phyloP scores from a whole-genome alignment of 2,329 filamentous ascomycete genomes.

The Pyricularia grisea region DNA sequence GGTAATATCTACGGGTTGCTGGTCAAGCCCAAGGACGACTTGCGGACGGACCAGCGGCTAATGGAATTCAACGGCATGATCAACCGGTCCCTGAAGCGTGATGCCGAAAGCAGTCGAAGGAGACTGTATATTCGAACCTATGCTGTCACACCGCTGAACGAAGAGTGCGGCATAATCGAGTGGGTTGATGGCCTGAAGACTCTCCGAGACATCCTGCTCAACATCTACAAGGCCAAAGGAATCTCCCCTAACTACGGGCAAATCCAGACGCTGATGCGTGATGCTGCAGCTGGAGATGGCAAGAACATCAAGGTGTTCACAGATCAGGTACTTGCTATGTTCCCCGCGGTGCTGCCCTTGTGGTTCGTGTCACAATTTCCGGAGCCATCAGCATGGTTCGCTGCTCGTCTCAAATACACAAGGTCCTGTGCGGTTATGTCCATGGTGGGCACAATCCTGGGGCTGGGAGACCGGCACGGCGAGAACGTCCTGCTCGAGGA shows the following conservation, averaged over 20 bases:
- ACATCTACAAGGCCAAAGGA: constrained; percentile 66
- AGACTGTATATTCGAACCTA: constrained; percentile 96
- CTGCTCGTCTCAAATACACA: constrained; percentile 79
- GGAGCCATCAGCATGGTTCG: constrained; percentile 86
- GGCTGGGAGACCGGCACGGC: constrained; percentile 87
- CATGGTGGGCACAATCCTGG: constrained; percentile 95
- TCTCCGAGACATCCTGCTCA: constrained; percentile 80
- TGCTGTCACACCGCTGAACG: constrained; percentile 90
- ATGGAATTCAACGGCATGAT: constrained; percentile 99
- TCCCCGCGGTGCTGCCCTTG: constrained; percentile 75
- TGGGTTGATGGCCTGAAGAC: constrained; percentile 97
- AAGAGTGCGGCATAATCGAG: constrained; percentile 96
- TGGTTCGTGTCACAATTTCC: constrained; percentile 98
- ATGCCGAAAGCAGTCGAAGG: constrained; percentile 81
- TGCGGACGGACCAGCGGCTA: constrained; percentile 91
- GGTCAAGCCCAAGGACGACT: constrained; percentile 96
- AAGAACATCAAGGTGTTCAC: constrained; percentile 63
- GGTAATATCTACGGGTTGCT: constrained; percentile 82
- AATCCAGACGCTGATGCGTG: constrained; percentile 56
- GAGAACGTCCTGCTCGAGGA: constrained; percentile 96
- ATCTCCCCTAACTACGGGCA: constrained; percentile 60
- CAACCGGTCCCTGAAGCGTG: constrained; percentile 85
- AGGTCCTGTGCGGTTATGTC: constrained; percentile 96
- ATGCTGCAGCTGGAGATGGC: constrained; percentile 39
- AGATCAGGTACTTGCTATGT: constrained; percentile 52